Evolutionary conservation across 2,329 filamentous ascomycete species (phyloP).

Genomic region (Fusarium pseudograminearum): DNA sequence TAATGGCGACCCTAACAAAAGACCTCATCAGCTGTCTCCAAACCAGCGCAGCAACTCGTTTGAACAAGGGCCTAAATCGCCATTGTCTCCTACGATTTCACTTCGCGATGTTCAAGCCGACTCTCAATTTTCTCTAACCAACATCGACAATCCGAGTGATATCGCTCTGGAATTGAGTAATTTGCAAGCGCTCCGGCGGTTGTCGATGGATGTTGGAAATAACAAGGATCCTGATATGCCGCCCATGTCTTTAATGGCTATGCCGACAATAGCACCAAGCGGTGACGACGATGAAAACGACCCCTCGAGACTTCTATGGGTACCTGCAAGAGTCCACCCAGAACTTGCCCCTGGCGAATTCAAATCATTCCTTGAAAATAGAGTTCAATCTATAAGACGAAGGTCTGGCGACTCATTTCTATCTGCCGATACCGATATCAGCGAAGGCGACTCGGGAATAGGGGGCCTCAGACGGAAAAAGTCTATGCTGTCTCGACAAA

Average conservation of each 20-base stretch:
- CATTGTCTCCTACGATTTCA: constrained; percentile 65
- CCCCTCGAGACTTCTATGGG: constrained; percentile 91
- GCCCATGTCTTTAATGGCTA: constrained; percentile 74
- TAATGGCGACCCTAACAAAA: constrained; percentile 54
- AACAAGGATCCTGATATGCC: constrained; percentile 79
- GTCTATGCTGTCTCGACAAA: constrained; percentile 93
- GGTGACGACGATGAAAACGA: constrained; percentile 87
- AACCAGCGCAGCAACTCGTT: constrained; percentile 57
- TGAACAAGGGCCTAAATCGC: constrained; percentile 58
- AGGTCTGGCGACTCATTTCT: constrained; percentile 80
- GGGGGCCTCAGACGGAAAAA: constrained; percentile 84
- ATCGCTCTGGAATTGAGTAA: constrained; percentile 95
- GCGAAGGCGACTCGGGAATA: constrained; percentile 67
- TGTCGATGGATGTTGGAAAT: constrained; percentile 94
- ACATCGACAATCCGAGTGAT: constrained; percentile 89
- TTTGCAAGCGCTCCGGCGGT: constrained; percentile 86
- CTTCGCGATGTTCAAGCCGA: constrained; percentile 68
- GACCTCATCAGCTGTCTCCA: constrained; percentile 58
- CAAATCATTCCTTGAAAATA: constrained; percentile 94
- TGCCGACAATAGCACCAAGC: constrained; percentile 78
- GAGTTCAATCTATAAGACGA: constrained; percentile 88
- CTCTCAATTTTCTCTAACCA: constrained; percentile 82
- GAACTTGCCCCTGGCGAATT: constrained; percentile 96
- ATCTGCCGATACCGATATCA: constrained; percentile 65
- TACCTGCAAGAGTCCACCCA: constrained; percentile 92